Conservation (phyloP, 225 moss, liverwort and hornwort genomes). For the Thuidium tamariscinum region DNA sequence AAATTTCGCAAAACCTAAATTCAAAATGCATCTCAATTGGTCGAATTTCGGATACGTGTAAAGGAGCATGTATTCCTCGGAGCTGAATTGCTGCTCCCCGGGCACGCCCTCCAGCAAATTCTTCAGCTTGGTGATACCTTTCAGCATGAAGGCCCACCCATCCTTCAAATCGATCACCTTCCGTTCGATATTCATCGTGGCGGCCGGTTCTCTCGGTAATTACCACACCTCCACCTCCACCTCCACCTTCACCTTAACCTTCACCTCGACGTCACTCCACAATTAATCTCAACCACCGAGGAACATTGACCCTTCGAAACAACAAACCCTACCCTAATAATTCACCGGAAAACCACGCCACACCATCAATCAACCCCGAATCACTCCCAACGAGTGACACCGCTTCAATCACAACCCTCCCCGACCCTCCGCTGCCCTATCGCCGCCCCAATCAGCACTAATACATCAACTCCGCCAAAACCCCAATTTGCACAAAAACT, state of each 20-base stretch:
- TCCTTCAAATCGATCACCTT: constrained; percentile 93
- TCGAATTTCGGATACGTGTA: constrained; percentile 76
- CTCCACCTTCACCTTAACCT: too few relatives aligned
- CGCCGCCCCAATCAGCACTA: not conserved
- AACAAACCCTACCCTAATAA: constrained; percentile 21
- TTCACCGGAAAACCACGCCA: not conserved
- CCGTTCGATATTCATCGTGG: constrained; percentile 68
- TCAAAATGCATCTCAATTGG: not conserved
- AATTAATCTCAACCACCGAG: not conserved
- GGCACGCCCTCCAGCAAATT: constrained; percentile 75
- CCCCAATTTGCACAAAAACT: not conserved
- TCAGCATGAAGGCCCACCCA: constrained; percentile 96
- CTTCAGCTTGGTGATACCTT: constrained; percentile 97
- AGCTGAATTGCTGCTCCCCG: constrained; percentile 60
- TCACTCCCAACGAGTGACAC: not conserved
- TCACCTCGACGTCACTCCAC: not conserved
- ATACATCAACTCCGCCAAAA: not conserved
- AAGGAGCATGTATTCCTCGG: constrained; percentile 92
- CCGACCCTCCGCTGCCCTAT: not conserved
- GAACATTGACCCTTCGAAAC: not conserved
- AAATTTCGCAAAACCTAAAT: not conserved
- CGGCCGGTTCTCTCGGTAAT: not conserved
- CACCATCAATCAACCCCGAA: not conserved
- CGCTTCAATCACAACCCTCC: not conserved
- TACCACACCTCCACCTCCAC: not conserved